Percentiles rank a stretch among this genome's conserved stretches.
Conservation (phyloP, 2,329 filamentous ascomycete species). For the Leptographium radiaticola region DNA sequence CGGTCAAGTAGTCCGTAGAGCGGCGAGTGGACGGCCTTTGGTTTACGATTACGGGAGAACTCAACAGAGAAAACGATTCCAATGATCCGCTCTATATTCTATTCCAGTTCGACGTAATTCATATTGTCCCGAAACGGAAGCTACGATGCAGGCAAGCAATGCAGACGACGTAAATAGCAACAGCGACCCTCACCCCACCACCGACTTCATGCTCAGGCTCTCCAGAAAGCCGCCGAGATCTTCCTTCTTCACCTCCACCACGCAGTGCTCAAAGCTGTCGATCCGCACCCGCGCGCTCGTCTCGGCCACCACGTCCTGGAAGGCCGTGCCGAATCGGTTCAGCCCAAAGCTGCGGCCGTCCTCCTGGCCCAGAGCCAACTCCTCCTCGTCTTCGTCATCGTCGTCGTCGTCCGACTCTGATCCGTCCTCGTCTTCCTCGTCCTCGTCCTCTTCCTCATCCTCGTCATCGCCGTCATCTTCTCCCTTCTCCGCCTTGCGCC, state of each 20-base stretch:
- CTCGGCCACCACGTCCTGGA: constrained; percentile 87
- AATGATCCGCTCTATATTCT: neutral
- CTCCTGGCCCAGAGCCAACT: constrained; percentile 22
- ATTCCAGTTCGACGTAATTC: neutral
- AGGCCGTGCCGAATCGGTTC: constrained; percentile 88
- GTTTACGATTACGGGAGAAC: too few species aligned
- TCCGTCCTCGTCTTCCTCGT: constrained; percentile 25
- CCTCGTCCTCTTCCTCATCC: neutral
- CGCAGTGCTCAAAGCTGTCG: constrained; percentile 94
- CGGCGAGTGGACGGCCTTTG: too few species aligned
- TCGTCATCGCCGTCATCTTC: neutral
- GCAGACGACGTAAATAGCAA: neutral
- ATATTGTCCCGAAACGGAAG: neutral
- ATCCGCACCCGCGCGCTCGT: constrained; percentile 82
- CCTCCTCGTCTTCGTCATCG: constrained; percentile 35
- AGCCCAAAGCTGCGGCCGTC: constrained; percentile 46
- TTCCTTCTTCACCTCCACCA: constrained; percentile 96
- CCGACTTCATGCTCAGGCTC: constrained; percentile 78
- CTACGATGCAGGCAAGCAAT: neutral
- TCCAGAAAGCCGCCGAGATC: constrained; percentile 86
- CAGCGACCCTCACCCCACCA: constrained; percentile 41
- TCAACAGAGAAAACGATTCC: too few species aligned
- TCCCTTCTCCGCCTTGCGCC: constrained; percentile 26
- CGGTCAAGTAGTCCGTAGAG: too few species aligned
- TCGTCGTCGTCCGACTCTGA: constrained; percentile 31